Percentiles rank a stretch among this genome's conserved stretches.
phyloP scores from a whole-genome alignment of 2,329 filamentous ascomycete species.

The Ophiostoma novo-ulmi region DNA sequence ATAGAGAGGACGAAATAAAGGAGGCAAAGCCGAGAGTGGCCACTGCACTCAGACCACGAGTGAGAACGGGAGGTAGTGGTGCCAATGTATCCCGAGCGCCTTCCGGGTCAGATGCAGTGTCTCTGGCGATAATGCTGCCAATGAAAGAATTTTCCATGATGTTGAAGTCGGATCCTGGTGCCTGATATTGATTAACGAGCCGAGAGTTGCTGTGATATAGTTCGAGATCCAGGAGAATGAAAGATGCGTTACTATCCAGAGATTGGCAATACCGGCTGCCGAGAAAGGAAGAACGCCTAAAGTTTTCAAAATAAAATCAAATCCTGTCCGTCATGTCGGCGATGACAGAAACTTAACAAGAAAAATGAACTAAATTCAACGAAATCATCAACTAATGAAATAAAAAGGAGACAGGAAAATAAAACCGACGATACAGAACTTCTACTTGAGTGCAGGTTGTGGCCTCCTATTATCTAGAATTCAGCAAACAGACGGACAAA shows the following conservation, averaged over 20 bases:
- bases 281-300: neutral
- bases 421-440: neutral
- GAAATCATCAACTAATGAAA: neutral
- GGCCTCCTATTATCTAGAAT: neutral
- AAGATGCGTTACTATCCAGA: neutral
- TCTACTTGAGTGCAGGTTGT: neutral
- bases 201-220: too few relatives aligned
- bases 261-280: neutral
- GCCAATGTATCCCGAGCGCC: conserved; percentile 33
- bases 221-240: neutral
- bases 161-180: neutral
- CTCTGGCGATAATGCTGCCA: conserved; percentile 7
- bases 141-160: neutral
- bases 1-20: conserved; percentile 34
- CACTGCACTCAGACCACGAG: conserved; percentile 38
- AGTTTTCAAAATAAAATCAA: too few relatives aligned
- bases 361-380: too few relatives aligned
- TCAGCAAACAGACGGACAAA: neutral
- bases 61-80: conserved; percentile 36
- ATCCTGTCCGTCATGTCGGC: too few relatives aligned
- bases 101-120: conserved; percentile 30
- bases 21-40: conserved; percentile 37
- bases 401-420: too few relatives aligned
- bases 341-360: too few relatives aligned
- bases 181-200: neutral